These are phyloP conservation scores for Fusarium sp. DNA, from an alignment of 2,329 filamentous ascomycete species.

Conservation along the genomic window DNA sequence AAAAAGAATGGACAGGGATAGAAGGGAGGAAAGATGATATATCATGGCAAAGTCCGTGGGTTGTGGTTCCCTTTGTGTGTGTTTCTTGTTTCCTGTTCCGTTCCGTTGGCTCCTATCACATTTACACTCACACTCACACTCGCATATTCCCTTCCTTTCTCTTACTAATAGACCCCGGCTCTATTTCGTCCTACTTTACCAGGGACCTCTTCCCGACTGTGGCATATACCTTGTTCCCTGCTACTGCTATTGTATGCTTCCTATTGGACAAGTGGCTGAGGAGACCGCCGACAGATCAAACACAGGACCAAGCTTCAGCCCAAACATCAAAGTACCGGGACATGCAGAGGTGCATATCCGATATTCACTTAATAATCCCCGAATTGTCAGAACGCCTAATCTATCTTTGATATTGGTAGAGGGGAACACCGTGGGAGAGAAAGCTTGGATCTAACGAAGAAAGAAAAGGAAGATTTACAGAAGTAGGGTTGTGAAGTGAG, in stretches of 20 bases:
- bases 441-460: constrained; percentile 1
- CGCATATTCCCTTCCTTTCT: constrained; percentile 4
- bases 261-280: constrained; percentile 24
- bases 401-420: constrained; percentile 13
- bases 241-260: constrained; percentile 12
- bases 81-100: constrained; percentile 22
- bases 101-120: constrained; percentile 27
- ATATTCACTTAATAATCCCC: constrained; percentile 8
- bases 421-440: constrained; percentile 31
- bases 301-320: constrained; percentile 41
- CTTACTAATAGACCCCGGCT: constrained; percentile 22
- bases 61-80: constrained; percentile 24
- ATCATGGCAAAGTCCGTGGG: constrained; percentile 39
- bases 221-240: constrained; percentile 27
- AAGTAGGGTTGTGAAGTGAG: background rate
- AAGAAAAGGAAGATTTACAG: background rate
- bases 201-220: constrained; percentile 10
- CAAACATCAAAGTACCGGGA: constrained; percentile 42
- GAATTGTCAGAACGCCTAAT: constrained; percentile 23
- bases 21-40: constrained; percentile 38
- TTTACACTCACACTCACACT: constrained; percentile 1
- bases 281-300: constrained; percentile 38
- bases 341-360: constrained; percentile 39
- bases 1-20: constrained; percentile 25
- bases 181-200: constrained; percentile 17